Evolutionary conservation across 2,329 filamentous ascomycete species (phyloP).

Genomic region (Neobulgaria alba): DNA sequence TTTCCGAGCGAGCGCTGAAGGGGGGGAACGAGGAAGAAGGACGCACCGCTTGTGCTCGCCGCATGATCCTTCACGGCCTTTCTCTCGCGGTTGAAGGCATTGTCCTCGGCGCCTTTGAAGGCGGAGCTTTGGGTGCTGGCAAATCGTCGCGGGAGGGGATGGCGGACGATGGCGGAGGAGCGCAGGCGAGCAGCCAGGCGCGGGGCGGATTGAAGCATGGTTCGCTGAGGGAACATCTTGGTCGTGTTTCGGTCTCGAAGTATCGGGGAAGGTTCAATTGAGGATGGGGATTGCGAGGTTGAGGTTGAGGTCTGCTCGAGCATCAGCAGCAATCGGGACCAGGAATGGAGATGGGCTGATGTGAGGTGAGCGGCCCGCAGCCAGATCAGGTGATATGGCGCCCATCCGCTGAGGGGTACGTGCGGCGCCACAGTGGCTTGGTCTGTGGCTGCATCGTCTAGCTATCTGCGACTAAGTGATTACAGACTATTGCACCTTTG

Average conservation of each 20-base stretch:
- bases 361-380: no score
- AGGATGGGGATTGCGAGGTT: background rate
- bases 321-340: no score
- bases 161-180: constrained; percentile 40
- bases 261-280: constrained; percentile 10
- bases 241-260: constrained; percentile 32
- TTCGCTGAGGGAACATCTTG: constrained; percentile 57
- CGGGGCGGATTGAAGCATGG: constrained; percentile 52
- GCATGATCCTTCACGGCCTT: constrained; percentile 87
- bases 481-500: no score
- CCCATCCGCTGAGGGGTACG: no score
- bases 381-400: no score
- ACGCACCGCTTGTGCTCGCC: constrained; percentile 70
- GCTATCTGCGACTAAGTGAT: no score
- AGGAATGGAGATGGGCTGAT: no score
- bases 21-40: background rate
- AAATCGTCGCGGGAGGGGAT: constrained; percentile 59
- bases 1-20: no score
- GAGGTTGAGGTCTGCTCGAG: no score
- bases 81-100: constrained; percentile 89
- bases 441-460: no score
- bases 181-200: constrained; percentile 54
- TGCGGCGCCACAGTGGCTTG: no score
- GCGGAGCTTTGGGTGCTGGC: constrained; percentile 50
- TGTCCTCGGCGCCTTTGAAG: constrained; percentile 61